Base-by-base conservation (phyloP, 805 yeast genomes). In the Candida golubevii region DNA sequence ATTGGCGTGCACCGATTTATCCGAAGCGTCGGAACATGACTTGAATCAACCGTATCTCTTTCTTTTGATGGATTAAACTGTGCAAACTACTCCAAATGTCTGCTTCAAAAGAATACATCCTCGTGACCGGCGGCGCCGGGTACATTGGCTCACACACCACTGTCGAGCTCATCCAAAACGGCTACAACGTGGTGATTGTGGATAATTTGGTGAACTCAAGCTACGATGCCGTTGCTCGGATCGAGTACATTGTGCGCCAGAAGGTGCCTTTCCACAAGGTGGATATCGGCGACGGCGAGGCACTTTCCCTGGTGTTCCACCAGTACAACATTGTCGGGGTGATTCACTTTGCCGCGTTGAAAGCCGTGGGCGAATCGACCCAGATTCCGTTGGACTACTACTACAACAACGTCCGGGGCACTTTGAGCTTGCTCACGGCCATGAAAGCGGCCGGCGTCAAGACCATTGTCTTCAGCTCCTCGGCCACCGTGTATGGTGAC, bases 121-220 rank as follows among this genome's bases (percentile, higher is more conserved):
- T 85, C 42, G 90, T 86, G 27, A 85, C 93, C 18, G 95, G 95
- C 36, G 95, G 95, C 38, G 87, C 91, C 26, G 93, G 95, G 15
- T 86, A 86, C 65, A 85, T 87, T 57, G 95, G 93, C 26, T 83
- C 91, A 8, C 93, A 86, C 60, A 83, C 91, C 1, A 86, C 77
- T 13, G 78, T 80, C 38, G 85, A 79, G 54, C 71, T 83, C 42
- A 60, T 82, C 39, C 73, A 76, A 47, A 71, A 77, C 41, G 88
- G 87, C 26, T 75, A 80, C 56, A 74, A 82, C 27, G 88, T 85
- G 29, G 81, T 86, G n/a, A 75, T 86, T 36, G 79, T 82, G 18
- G 95, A 86, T 62, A 83, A 82, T 61, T 67, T 83, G 46, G 65
- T 72, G 55, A 86, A 83, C 56, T 82, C 93, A 2, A 75, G 82